phyloP scores from a whole-genome alignment of 2,329 filamentous ascomycete species.

The Leptodontidium sp. region DNA sequence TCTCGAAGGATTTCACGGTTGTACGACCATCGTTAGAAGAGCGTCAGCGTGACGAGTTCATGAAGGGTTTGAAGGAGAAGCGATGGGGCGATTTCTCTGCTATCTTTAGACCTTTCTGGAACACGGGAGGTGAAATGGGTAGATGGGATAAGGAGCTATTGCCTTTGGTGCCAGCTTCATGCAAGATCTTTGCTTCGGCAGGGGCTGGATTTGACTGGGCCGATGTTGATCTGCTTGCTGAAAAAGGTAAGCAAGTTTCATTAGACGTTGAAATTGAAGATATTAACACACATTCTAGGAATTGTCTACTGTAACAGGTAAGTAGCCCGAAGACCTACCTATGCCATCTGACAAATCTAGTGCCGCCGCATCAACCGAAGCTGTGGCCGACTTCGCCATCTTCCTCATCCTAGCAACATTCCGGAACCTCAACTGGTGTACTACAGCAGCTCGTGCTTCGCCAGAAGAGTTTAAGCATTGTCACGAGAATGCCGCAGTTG shows the following conservation, averaged over 20 bases:
- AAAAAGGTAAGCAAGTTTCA: slow-evolving; percentile 52
- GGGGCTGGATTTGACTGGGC: slow-evolving; percentile 72
- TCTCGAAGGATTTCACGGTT: slow-evolving; percentile 52
- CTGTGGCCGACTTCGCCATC: slow-evolving; percentile 76
- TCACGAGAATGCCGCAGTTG: slow-evolving; percentile 65
- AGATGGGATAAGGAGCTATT: slow-evolving; percentile 68
- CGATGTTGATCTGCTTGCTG: slow-evolving; percentile 65
- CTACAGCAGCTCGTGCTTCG: slow-evolving; percentile 39
- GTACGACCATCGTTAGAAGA: slow-evolving; percentile 60
- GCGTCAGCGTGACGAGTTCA: slow-evolving; percentile 59
- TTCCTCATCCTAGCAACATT: slow-evolving; percentile 75
- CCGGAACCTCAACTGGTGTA: slow-evolving; percentile 68
- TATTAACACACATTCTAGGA: slow-evolving; percentile 43
- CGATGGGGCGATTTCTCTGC: slow-evolving; percentile 63
- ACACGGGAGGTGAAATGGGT: slow-evolving; percentile 71
- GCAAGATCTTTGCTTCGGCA: slow-evolving; percentile 65
- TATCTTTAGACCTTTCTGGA: slow-evolving; percentile 67
- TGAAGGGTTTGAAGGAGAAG: slow-evolving; percentile 56
- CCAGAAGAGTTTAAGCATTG: slow-evolving; percentile 60
- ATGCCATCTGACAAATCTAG: slow-evolving; percentile 41
- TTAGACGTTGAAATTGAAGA: slow-evolving; percentile 1
- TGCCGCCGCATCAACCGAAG: slow-evolving; percentile 73
- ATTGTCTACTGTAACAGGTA: slow-evolving; percentile 74
- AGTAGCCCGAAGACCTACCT: neutral
- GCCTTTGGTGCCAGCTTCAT: slow-evolving; percentile 58